Percentiles rank a stretch among this genome's conserved stretches.
Conservation (phyloP, 495 filamentous ascomycete species). For the Elaphomyces granulatus region DNA sequence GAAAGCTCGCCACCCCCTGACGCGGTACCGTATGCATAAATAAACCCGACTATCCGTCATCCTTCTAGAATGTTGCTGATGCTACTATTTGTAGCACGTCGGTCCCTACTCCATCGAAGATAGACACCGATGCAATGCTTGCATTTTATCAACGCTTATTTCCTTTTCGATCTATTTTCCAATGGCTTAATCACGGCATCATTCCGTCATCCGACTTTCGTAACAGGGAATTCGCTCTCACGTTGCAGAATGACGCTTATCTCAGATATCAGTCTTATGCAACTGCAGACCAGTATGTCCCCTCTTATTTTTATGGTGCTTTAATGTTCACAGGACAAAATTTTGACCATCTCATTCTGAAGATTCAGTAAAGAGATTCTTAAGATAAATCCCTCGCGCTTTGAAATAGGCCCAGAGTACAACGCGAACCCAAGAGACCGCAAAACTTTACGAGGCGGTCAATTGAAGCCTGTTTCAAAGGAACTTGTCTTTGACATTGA, state of each 20-base stretch:
- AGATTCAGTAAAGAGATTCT: conserved; percentile 87
- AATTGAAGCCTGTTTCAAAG: conserved; percentile 67
- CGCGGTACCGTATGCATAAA: conserved; percentile 26
- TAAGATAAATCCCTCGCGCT: conserved; percentile 72
- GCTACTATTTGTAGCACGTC: neutral
- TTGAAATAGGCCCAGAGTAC: conserved; percentile 96
- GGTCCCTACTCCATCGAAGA: conserved; percentile 15
- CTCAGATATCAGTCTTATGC: conserved; percentile 84
- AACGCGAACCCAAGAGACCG: conserved; percentile 85
- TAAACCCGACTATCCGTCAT: neutral
- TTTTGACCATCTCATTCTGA: conserved; percentile 2
- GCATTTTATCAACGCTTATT: conserved; percentile 93
- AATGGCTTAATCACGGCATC: conserved; percentile 94
- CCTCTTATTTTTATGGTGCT: neutral
- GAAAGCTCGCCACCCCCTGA: conserved; percentile 28
- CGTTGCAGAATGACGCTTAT: conserved; percentile 76
- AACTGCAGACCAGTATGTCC: conserved; percentile 63
- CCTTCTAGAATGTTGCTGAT: neutral
- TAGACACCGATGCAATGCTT: conserved; percentile 70
- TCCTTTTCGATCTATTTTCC: conserved; percentile 88
- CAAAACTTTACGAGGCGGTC: conserved; percentile 52
- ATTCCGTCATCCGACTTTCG: conserved; percentile 74
- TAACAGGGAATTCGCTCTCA: conserved; percentile 92
- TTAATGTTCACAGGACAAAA: too few species aligned
- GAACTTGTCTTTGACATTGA: conserved; percentile 99